These are phyloP conservation scores for Pyracantha coccinea DNA, from an alignment of 331 rosid species.

Conservation along the genomic window DNA sequence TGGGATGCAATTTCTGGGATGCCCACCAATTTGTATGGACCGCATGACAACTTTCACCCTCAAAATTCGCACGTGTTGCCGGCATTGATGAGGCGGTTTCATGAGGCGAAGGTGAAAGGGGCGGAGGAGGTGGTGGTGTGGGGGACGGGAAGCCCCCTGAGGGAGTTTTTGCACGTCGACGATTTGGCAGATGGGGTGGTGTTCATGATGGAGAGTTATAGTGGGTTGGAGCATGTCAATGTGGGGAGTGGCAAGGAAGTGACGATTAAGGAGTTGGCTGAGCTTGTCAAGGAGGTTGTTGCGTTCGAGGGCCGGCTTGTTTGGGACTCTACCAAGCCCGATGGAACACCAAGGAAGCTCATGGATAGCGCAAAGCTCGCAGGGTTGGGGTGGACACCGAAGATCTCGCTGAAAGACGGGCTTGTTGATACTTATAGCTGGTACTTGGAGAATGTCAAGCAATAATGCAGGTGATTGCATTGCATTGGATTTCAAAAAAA, in stretches of 20 bases:
- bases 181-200: conserved; percentile 78
- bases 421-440: conserved; percentile 86
- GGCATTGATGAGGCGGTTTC: conserved; percentile 88
- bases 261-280: conserved; percentile 80
- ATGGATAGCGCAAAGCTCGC: conserved; percentile 91
- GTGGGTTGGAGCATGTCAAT: conserved; percentile 77
- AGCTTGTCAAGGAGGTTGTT: conserved; percentile 85
- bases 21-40: conserved; percentile 94
- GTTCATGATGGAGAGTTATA: conserved; percentile 70
- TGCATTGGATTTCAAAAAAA: conserved; percentile 9
- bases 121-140: conserved; percentile 92
- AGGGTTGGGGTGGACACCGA: conserved; percentile 72
- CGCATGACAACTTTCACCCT: conserved; percentile 77
- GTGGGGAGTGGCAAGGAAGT: conserved; percentile 98
- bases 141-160: conserved; percentile 90
- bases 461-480: conserved; percentile 23
- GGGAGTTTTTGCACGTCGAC: conserved; percentile 94
- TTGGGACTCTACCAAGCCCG: conserved; percentile 90
- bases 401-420: conserved; percentile 85
- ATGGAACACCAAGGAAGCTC: conserved; percentile 93
- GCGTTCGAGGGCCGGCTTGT: conserved; percentile 82
- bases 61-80: conserved; percentile 94
- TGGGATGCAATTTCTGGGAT: conserved; percentile 95
- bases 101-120: conserved; percentile 74
- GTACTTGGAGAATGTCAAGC: conserved; percentile 70